Evolutionary conservation across 2,329 filamentous ascomycete genomes (phyloP).

Genomic region (Aspergillus carbonarius): DNA sequence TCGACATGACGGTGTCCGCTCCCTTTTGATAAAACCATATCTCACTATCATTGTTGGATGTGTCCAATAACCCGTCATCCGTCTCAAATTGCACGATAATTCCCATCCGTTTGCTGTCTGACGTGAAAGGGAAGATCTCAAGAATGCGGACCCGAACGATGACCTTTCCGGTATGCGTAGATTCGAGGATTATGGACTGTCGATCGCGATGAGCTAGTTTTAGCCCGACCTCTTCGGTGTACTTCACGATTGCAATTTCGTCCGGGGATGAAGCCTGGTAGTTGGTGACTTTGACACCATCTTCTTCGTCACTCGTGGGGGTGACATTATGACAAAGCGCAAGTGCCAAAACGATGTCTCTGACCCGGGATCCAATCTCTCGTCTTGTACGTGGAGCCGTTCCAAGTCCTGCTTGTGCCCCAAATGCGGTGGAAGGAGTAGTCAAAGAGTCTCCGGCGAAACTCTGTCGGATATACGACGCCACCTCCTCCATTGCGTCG

Average conservation of each 20-base stretch:
- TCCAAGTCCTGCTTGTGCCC: conserved; percentile 56
- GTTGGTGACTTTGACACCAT: conserved; percentile 72
- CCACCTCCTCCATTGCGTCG: conserved; percentile 97
- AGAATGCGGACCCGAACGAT: conserved; percentile 86
- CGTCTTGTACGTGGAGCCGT: conserved; percentile 78
- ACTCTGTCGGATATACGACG: conserved; percentile 78
- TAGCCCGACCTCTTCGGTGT: conserved; percentile 90
- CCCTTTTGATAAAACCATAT: conserved; percentile 99
- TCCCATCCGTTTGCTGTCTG: conserved; percentile 97
- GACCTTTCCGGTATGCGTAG: conserved; percentile 67
- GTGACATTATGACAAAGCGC: conserved; percentile 97
- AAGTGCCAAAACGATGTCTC: conserved; percentile 87
- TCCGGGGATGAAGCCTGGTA: conserved; percentile 98
- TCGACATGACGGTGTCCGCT: conserved; percentile 96
- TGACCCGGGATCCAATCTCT: conserved; percentile 89
- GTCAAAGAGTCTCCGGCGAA: conserved; percentile 65
- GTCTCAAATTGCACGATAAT: conserved; percentile 86
- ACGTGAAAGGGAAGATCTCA: conserved; percentile 96
- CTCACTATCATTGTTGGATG: conserved; percentile 63
- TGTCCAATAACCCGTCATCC: conserved; percentile 50
- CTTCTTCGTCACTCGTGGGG: conserved; percentile 79
- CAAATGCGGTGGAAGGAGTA: conserved; percentile 72
- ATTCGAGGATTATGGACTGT: conserved; percentile 79
- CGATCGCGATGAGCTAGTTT: conserved; percentile 83
- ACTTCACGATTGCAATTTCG: conserved; percentile 95